Percentiles rank a stretch among this genome's conserved stretches.
Evolutionary conservation across 257 asterid species (phyloP).

Genomic region (Cynanchum wilfordii): DNA sequence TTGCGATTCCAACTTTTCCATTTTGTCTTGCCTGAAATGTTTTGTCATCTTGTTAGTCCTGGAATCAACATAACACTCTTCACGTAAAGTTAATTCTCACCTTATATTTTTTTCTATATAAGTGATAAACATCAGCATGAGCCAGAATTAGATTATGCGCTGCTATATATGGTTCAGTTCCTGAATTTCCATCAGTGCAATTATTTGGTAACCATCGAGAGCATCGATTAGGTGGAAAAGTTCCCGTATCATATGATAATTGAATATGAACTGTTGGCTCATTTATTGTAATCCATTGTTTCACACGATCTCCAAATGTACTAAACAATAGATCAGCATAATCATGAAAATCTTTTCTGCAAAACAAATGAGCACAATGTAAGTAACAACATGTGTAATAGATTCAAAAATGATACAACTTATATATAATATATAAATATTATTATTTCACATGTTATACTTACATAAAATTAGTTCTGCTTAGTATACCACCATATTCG

Average conservation of each 20-base stretch:
- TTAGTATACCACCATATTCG: neutral
- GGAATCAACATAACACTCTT: too few species aligned
- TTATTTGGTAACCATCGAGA: neutral
- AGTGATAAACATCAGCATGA: neutral
- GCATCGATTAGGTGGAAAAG: neutral
- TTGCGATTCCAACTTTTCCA: neutral
- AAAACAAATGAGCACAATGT: neutral
- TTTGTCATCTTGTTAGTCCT: neutral
- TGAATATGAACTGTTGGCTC: neutral
- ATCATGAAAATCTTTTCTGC: neutral
- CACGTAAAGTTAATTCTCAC: neutral
- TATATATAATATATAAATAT: too few species aligned
- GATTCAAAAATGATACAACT: neutral
- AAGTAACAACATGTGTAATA: neutral
- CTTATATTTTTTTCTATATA: neutral
- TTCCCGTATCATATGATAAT: neutral
- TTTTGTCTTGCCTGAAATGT: neutral
- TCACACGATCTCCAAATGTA: conserved; percentile 8
- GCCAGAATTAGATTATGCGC: neutral
- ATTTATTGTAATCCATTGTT: conserved; percentile 5
- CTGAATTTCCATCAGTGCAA: neutral
- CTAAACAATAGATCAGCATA: neutral
- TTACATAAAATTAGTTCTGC: neutral
- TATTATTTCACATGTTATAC: neutral
- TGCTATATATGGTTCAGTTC: neutral